A percentile compares a stretch with the other conserved stretches of the same genome.
These are phyloP conservation scores for Melanomma pulvis-pyrius DNA, from an alignment of 495 filamentous ascomycete genomes.

Conservation along the genomic window DNA sequence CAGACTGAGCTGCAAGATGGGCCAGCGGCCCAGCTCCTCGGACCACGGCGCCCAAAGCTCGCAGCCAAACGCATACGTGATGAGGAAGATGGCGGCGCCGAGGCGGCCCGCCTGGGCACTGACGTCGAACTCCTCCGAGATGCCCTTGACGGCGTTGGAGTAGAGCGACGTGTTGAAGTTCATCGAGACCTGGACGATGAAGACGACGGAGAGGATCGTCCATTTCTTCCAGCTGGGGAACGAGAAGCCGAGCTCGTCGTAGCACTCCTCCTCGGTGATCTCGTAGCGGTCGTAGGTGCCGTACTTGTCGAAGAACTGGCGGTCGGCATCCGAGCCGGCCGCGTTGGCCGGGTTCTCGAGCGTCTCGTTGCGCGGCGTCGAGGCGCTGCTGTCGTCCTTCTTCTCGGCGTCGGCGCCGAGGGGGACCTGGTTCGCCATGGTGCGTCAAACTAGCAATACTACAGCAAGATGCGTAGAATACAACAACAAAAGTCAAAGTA, in stretches of 20 bases:
- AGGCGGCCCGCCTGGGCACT: conserved; percentile 65
- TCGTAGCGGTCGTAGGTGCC: conserved; percentile 37
- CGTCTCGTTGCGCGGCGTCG: neutral
- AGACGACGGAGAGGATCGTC: conserved; percentile 72
- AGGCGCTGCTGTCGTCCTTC: neutral
- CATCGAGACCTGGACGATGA: conserved; percentile 79
- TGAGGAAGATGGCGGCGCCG: conserved; percentile 71
- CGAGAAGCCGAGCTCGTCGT: conserved; percentile 65
- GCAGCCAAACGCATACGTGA: conserved; percentile 77
- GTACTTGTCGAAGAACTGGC: conserved; percentile 25
- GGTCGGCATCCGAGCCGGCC: conserved; percentile 4
- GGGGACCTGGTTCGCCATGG: conserved; percentile 3
- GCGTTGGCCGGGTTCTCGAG: neutral
- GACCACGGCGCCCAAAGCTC: conserved; percentile 84
- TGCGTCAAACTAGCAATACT: neutral
- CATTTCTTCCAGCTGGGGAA: conserved; percentile 74
- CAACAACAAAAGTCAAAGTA: neutral
- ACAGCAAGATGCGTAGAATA: neutral
- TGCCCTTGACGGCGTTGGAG: conserved; percentile 63
- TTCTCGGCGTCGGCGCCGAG: neutral
- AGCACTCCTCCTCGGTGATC: conserved; percentile 43
- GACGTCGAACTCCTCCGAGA: conserved; percentile 65
- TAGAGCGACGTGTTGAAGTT: conserved; percentile 82
- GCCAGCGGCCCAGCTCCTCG: conserved; percentile 77
- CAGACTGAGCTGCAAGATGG: conserved; percentile 69